phyloP scores from a whole-genome alignment of 2,329 filamentous ascomycete species.

The Aureobasidium sp. region DNA sequence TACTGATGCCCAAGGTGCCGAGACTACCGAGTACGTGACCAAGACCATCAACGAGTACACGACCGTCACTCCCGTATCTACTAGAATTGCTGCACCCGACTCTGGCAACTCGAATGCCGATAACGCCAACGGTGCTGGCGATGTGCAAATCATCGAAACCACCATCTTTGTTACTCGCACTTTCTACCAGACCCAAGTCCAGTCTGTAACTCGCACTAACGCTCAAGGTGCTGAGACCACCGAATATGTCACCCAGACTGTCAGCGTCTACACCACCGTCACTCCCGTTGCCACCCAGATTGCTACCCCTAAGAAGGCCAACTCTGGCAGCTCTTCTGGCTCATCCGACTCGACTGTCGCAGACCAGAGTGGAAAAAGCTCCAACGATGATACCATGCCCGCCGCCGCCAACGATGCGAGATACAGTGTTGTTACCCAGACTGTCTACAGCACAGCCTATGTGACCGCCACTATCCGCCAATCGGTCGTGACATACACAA shows the following conservation, averaged over 20 bases:
- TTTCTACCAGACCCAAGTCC: not conserved
- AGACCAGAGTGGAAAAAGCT: not conserved
- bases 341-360: not conserved
- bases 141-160: not conserved
- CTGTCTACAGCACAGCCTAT: conserved; percentile 3
- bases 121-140: not conserved
- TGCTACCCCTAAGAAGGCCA: not conserved
- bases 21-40: conserved; percentile 9
- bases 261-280: conserved; percentile 8
- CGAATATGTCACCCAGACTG: conserved; percentile 7
- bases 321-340: not conserved
- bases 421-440: conserved; percentile 5
- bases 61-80: conserved; percentile 3
- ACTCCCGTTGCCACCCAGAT: not conserved
- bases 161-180: conserved; percentile 1
- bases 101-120: not conserved
- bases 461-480: conserved; percentile 10
- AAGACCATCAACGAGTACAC: conserved; percentile 8
- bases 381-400: not conserved
- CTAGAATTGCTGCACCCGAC: not conserved
- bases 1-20: conserved; percentile 9
- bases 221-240: conserved; percentile 3
- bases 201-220: not conserved
- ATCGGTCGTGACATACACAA: conserved; percentile 7
- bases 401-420: not conserved